These are phyloP conservation scores for Talaromyces marneffei DNA, from an alignment of 2,329 filamentous ascomycete genomes.

Conservation along the genomic window DNA sequence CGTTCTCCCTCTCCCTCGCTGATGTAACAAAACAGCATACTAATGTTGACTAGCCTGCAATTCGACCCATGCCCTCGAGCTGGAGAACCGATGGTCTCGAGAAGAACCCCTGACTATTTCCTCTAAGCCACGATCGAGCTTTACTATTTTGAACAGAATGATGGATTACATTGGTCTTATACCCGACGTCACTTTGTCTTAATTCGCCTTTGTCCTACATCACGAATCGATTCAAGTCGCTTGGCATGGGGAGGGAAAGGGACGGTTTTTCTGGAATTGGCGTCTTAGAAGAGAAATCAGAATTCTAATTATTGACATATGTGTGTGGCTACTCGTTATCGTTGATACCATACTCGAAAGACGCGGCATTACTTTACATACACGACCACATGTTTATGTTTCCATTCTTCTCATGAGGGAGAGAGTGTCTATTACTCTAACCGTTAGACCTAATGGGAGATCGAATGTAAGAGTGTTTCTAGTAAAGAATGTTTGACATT, in stretches of 20 bases:
- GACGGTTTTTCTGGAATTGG: slow-evolving; percentile 3
- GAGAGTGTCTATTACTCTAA: slow-evolving; percentile 4
- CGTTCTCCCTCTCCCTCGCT: slow-evolving; percentile 37
- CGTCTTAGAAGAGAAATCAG: slow-evolving; percentile 8
- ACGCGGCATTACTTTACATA: slow-evolving; percentile 1
- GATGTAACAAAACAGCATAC: neutral
- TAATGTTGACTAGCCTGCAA: slow-evolving; percentile 65
- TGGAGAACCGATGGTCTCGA: slow-evolving; percentile 97
- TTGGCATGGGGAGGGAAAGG: slow-evolving; percentile 6
- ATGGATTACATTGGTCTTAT: slow-evolving; percentile 11
- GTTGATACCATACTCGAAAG: slow-evolving; percentile 8
- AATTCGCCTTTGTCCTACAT: slow-evolving; percentile 7
- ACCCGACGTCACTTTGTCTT: slow-evolving; percentile 8
- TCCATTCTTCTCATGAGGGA: slow-evolving; percentile 3
- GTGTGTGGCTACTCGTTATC: slow-evolving; percentile 2
- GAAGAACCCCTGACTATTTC: slow-evolving; percentile 98
- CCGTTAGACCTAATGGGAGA: slow-evolving; percentile 6
- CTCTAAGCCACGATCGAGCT: slow-evolving; percentile 52
- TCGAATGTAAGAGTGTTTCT: neutral
- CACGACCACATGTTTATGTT: neutral
- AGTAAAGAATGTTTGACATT: neutral
- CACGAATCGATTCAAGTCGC: neutral
- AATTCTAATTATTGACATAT: slow-evolving; percentile 4
- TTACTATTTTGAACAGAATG: slow-evolving; percentile 12
- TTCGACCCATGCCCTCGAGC: slow-evolving; percentile 97